Evolutionary conservation across 306 rosid species (phyloP), one percentile per base, ranked within the genome.

Genomic region (Prunus mongolica): DNA sequence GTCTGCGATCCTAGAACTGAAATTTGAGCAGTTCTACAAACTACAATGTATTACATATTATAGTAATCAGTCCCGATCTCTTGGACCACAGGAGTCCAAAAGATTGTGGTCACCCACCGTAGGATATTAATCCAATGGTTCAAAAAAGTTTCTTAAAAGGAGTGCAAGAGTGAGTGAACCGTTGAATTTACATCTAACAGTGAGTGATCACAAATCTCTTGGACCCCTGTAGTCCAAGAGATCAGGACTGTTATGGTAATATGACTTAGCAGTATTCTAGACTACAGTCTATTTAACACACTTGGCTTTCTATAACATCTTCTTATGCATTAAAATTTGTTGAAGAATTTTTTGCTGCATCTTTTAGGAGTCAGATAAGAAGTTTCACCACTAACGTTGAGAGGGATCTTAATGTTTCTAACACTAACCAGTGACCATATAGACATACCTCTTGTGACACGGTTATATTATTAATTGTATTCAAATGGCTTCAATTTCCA

Each of bases 401-500:
- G 71, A 47, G 49, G 4, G 65, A 58, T 8, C 51, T 61, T 32
- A 11, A 38, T 50, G 15, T 54, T 27, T 27, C 61, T 28, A 15
- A 46, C 20, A 19, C 30, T 30, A 52, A 54, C 74, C 27, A 70
- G 61, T 51, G 64, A 54, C 4, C 19, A 51, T 71, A n/a, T 52
- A 22, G 18, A 5, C 19, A 32, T 71, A 52, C 9, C 25, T 32
- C 41, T 7, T 79, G 13, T 64, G 76, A 69, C 62, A 69, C 12
- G 67, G 71, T 66, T 66, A 66, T 44, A 46, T 30, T 76, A 65
- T 50, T 67, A 71, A 69, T 47, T 67, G 65, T 57, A 4, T 52
- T 32, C n/a, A 55, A 3, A 19, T 3, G 71, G 78, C 55, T 12
- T 52, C 75, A 22, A 62, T 73, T 70, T 47, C 73, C 88, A 92